Evolutionary conservation across 2,329 filamentous ascomycete genomes (phyloP).

Genomic region (Sclerotiophoma versabilis): DNA sequence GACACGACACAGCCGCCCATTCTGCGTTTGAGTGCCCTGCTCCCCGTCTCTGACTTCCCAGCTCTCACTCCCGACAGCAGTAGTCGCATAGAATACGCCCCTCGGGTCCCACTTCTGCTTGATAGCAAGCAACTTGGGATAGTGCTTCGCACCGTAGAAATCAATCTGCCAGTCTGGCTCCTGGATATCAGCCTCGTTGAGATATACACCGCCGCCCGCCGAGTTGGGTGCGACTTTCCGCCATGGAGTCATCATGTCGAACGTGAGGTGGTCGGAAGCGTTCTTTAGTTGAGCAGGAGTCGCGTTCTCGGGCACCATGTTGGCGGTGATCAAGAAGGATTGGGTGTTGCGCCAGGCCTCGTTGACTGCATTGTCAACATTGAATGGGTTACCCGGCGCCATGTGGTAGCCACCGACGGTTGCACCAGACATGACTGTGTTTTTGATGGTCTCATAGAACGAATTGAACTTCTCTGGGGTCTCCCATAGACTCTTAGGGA

Average conservation of each 20-base stretch:
- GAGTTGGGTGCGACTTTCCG: slow-evolving; percentile 25
- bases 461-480: slow-evolving; percentile 21
- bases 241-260: slow-evolving; percentile 28
- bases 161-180: slow-evolving; percentile 37
- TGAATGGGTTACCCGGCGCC: slow-evolving; percentile 25
- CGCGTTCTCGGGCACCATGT: slow-evolving; percentile 21
- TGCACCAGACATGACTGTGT: slow-evolving; percentile 26
- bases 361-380: slow-evolving; percentile 35
- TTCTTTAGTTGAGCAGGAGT: slow-evolving; percentile 19
- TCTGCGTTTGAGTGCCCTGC: slow-evolving; percentile 30
- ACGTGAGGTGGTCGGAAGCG: slow-evolving; percentile 22
- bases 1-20: slow-evolving; percentile 30
- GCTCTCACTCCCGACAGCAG: slow-evolving; percentile 33
- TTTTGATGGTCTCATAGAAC: slow-evolving; percentile 18
- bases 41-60: slow-evolving; percentile 34
- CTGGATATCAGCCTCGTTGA: slow-evolving; percentile 37
- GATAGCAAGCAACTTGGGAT: slow-evolving; percentile 32
- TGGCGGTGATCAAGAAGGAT: slow-evolving; percentile 30
- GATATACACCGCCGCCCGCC: slow-evolving; percentile 31
- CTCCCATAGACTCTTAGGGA: slow-evolving; percentile 29
- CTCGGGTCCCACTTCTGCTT: slow-evolving; percentile 39
- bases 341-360: slow-evolving; percentile 32
- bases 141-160: slow-evolving; percentile 37
- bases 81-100: slow-evolving; percentile 35
- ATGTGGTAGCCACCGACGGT: slow-evolving; percentile 32